Conservation (phyloP, 2,329 filamentous ascomycete species). For the Anthostomella pinea region DNA sequence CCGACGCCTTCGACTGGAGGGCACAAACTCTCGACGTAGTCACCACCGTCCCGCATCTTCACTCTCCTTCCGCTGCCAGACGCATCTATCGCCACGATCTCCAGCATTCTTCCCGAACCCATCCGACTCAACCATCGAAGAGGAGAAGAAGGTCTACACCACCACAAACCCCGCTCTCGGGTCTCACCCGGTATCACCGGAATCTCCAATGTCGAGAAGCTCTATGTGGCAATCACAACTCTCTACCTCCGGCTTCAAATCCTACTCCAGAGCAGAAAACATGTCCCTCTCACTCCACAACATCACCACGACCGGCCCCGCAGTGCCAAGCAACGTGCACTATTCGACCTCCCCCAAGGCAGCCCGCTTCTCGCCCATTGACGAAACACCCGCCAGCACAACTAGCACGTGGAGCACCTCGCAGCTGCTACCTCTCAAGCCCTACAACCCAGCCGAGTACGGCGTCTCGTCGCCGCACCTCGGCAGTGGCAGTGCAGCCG, state of each 20-base stretch:
- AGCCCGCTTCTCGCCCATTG: slow-evolving; percentile 27
- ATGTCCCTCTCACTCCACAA: slow-evolving; percentile 19
- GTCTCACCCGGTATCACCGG: slow-evolving; percentile 20
- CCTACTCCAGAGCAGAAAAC: slow-evolving; percentile 10
- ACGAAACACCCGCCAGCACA: slow-evolving; percentile 30
- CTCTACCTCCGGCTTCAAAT: no score
- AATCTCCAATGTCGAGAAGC: slow-evolving; percentile 12
- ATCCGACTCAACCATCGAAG: slow-evolving; percentile 22
- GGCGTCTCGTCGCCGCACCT: slow-evolving; percentile 19
- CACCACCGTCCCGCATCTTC: slow-evolving; percentile 40
- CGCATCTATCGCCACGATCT: slow-evolving; percentile 40
- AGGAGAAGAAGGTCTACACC: slow-evolving; percentile 28
- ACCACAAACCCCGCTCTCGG: slow-evolving; percentile 16
- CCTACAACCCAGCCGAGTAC: slow-evolving; percentile 33
- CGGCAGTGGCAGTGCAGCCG: slow-evolving; percentile 9
- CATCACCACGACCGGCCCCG: slow-evolving; percentile 25
- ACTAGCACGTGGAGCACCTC: slow-evolving; percentile 30
- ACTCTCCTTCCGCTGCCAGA: slow-evolving; percentile 51
- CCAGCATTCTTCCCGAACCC: slow-evolving; percentile 34
- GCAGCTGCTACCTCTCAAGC: slow-evolving; percentile 29
- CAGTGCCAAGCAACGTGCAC: slow-evolving; percentile 29
- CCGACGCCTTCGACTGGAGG: slow-evolving; percentile 29
- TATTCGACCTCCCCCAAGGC: slow-evolving; percentile 31
- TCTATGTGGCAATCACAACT: no score
- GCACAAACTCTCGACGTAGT: slow-evolving; percentile 17